Conservation (phyloP, 345 rosid genomes). For the Brassica juncea region DNA sequence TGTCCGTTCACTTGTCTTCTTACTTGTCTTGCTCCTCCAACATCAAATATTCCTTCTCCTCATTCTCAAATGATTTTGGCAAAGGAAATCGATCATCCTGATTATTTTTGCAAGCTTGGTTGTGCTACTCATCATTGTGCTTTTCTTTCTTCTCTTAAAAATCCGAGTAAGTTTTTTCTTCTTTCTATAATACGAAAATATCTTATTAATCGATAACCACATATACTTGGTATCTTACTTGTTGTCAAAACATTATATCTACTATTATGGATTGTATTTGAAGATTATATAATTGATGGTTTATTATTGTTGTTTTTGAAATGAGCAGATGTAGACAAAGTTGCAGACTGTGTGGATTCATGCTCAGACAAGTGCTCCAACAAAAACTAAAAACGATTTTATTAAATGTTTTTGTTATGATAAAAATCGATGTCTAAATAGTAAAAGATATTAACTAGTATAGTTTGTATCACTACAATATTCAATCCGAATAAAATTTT, state of each 20-base stretch:
- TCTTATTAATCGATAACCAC: not conserved
- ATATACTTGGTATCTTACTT: not conserved
- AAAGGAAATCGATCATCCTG: not conserved
- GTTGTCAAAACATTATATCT: not conserved
- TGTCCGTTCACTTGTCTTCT: not conserved
- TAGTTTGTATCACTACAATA: not conserved
- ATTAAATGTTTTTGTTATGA: not conserved
- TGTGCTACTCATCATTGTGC: constrained; percentile 10
- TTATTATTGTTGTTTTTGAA: not conserved
- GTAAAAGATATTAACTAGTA: not conserved
- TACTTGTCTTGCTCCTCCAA: not conserved
- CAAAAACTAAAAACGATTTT: not conserved
- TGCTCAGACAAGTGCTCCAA: not conserved
- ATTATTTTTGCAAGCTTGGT: constrained; percentile 16
- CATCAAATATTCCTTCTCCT: not conserved
- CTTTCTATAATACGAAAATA: not conserved
- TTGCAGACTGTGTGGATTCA: not conserved
- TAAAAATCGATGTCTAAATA: not conserved
- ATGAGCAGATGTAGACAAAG: not conserved
- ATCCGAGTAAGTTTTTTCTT: constrained; percentile 14
- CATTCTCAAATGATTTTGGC: not conserved
- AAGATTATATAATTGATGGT: not conserved
- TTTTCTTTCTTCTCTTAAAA: constrained; percentile 3
- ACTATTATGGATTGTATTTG: not conserved
- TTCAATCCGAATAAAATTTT: not conserved